These are phyloP conservation scores for Talaromyces amestolkiae DNA, from an alignment of 2,329 filamentous ascomycete genomes.

Conservation along the genomic window DNA sequence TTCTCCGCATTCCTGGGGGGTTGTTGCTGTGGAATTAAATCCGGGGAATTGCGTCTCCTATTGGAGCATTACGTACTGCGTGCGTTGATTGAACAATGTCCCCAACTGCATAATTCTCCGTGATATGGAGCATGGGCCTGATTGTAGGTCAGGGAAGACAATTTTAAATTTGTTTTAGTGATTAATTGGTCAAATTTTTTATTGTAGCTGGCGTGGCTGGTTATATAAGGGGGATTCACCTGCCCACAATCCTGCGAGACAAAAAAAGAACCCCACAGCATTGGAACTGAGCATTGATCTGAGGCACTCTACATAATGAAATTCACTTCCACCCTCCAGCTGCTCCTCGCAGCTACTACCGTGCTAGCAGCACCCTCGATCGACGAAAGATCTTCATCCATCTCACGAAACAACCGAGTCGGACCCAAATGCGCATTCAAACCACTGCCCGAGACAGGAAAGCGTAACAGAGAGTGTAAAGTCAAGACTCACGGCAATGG, in stretches of 20 bases:
- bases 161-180: neutral
- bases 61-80: neutral
- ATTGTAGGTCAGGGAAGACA: neutral
- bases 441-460: conserved; percentile 28
- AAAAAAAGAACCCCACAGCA: neutral
- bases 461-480: conserved; percentile 30
- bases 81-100: neutral
- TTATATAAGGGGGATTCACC: neutral
- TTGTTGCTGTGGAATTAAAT: neutral
- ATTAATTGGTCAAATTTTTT: neutral
- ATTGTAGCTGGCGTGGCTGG: neutral
- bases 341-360: conserved; percentile 7
- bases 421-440: conserved; percentile 31
- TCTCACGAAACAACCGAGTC: conserved; percentile 27
- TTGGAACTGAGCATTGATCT: neutral
- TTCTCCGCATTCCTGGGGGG: conserved; percentile 10
- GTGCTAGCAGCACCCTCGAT: conserved; percentile 6
- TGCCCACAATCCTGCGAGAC: too few relatives aligned
- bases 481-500: conserved; percentile 31
- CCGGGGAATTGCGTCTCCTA: neutral
- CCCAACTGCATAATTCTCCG: neutral
- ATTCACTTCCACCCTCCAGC: neutral
- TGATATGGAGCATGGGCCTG: neutral
- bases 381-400: conserved; percentile 1
- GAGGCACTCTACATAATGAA: conserved; percentile 6